Evolutionary conservation across 352 stramenopile genomes (phyloP), one percentile per base, ranked within the genome.

Genomic region (Globisporangium cylindrosporum): DNA sequence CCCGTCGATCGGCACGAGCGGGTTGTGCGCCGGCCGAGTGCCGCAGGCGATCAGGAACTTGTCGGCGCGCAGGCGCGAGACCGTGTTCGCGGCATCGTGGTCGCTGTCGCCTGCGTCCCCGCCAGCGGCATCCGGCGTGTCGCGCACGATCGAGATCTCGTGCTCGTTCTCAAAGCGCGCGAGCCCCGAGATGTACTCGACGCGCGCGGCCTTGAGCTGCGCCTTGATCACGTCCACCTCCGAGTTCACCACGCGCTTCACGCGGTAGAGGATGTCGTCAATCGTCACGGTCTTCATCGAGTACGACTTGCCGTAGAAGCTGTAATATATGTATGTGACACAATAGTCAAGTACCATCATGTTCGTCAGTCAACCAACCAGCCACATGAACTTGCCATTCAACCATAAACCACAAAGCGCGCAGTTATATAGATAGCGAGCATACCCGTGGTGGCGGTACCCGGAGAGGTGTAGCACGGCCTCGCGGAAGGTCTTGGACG

Each of bases 401-500:
- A 49, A 41, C 9, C 36, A 41, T 10, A 41, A 49, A 9, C 15
- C 41, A 8, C 5, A 46, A 14, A 20, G 38, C 38, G 12, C 18
- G 38, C 5, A 46, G 38, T 15, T 46, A 46, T 20, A 46, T 14
- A 14, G 14, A 18, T 15, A 49, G 15, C 2, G 43, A 32, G 9
- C 54, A 24, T 56, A 88, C 69, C 90, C 87, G 62, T 95, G 88
- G 74, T 97, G 91, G 41, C 90, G 81, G 72, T 93, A 97, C n/a
- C 89, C 91, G 8, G 90, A 95, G 29, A 97, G 78, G 63, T 97
- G 90, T 34, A 97, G 72, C 65, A 97, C 87, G 24, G 91, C 90
- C 73, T 97, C 91, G 24, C 91, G 89, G 73, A 97, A 97, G 7
- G 91, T 97, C 73, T 95, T 95, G 75, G 85, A 93, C 60, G 88